Percentiles rank a stretch among this genome's conserved stretches.
phyloP scores from a whole-genome alignment of 2,329 filamentous ascomycete species.

The Diaporthe citrichinensis region DNA sequence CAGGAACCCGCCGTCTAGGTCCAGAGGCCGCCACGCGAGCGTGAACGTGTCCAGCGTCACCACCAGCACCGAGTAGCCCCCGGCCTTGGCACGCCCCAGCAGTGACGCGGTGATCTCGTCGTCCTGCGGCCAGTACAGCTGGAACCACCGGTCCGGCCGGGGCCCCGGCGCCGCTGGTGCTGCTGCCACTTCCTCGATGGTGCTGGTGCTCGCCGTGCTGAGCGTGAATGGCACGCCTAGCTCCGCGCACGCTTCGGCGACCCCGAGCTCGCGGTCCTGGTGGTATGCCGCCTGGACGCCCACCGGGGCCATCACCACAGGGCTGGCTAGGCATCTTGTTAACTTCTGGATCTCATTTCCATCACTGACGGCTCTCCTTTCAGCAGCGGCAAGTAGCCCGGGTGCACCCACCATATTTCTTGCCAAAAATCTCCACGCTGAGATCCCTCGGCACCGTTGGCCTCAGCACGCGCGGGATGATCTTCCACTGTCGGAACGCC shows the following conservation, averaged over 20 bases:
- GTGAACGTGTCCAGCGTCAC: slow-evolving; percentile 81
- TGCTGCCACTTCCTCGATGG: slow-evolving; percentile 70
- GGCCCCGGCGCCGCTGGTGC: slow-evolving; percentile 66
- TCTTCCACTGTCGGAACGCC: slow-evolving; percentile 67
- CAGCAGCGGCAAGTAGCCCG: neutral
- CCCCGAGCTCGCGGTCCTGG: slow-evolving; percentile 73
- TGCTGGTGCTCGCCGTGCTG: slow-evolving; percentile 73
- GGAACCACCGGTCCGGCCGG: slow-evolving; percentile 75
- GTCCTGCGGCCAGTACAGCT: slow-evolving; percentile 80
- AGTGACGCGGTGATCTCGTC: slow-evolving; percentile 76
- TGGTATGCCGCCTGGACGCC: slow-evolving; percentile 80
- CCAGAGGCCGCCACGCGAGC: slow-evolving; percentile 77
- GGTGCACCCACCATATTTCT: slow-evolving; percentile 56
- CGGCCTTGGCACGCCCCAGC: slow-evolving; percentile 71
- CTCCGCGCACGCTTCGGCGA: slow-evolving; percentile 72
- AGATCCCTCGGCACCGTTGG: slow-evolving; percentile 61
- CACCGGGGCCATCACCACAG: slow-evolving; percentile 76
- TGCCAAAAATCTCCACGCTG: slow-evolving; percentile 66
- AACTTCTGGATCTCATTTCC: slow-evolving; percentile 21
- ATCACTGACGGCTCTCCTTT: neutral
- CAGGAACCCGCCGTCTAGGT: slow-evolving; percentile 74
- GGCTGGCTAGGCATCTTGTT: slow-evolving; percentile 49
- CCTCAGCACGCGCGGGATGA: slow-evolving; percentile 67
- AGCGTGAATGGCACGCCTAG: slow-evolving; percentile 76
- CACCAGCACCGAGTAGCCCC: slow-evolving; percentile 75